phyloP scores from a whole-genome alignment of 352 stramenopile genomes.

The Phytophthora meadii region DNA sequence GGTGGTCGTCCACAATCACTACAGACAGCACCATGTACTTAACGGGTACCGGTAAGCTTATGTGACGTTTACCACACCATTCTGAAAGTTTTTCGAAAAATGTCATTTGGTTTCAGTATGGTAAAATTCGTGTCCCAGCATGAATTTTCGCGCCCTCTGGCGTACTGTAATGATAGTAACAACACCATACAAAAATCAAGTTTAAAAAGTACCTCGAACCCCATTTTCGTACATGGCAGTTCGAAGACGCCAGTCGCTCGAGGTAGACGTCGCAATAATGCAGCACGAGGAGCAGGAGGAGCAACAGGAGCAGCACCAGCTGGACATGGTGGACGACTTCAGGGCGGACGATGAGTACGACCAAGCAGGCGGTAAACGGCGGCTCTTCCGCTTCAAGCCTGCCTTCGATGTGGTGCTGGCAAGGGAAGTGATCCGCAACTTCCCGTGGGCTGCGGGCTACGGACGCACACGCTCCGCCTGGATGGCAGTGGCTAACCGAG shows the following conservation, averaged over 20 bases:
- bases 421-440: conserved; percentile 49
- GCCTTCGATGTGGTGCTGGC: conserved; percentile 47
- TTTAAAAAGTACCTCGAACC: conserved; percentile 1
- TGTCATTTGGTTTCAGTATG: conserved; percentile 26
- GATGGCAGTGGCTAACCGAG: conserved; percentile 39
- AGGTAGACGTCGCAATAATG: conserved; percentile 27
- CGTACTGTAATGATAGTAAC: conserved; percentile 1
- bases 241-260: conserved; percentile 30
- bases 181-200: conserved; percentile 12
- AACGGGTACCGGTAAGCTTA: neutral
- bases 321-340: conserved; percentile 39
- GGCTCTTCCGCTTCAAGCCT: conserved; percentile 49
- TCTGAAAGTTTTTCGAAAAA: conserved; percentile 17
- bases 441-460: conserved; percentile 52
- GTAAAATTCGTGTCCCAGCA: conserved; percentile 6
- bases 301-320: conserved; percentile 12
- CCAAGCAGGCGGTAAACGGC: conserved; percentile 28
- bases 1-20: conserved; percentile 80
- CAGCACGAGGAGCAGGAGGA: conserved; percentile 27
- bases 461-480: conserved; percentile 48
- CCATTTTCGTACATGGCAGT: conserved; percentile 15
- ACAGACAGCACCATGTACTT: conserved; percentile 39
- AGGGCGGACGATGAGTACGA: conserved; percentile 33
- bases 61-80: conserved; percentile 10
- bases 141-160: conserved; percentile 24